phyloP scores from a whole-genome alignment of 2,329 filamentous ascomycete genomes.

The Colletotrichum higginsianum region DNA sequence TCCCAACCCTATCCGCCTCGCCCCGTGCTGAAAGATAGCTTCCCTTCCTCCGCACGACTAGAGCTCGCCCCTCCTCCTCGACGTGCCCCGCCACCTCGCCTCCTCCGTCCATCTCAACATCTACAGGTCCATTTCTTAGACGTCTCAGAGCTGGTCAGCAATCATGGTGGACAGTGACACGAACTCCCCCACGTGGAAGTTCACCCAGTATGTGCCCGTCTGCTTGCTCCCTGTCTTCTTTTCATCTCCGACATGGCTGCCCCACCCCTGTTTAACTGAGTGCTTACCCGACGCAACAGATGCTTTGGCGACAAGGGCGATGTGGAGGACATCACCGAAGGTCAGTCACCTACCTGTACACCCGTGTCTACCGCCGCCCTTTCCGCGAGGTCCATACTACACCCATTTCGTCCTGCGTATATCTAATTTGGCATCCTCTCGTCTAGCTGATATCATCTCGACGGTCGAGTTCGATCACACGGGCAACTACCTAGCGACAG shows the following conservation, averaged over 20 bases:
- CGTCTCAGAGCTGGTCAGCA: conserved; percentile 45
- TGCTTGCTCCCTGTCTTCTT: conserved; percentile 20
- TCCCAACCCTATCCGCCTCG: conserved; percentile 19
- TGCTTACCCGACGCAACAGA: conserved; percentile 65
- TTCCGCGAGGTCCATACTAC: not conserved
- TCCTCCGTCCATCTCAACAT: conserved; percentile 18
- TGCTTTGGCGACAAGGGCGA: conserved; percentile 99
- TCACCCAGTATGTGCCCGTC: conserved; percentile 86
- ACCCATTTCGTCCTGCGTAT: conserved; percentile 31
- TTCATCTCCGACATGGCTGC: conserved; percentile 17
- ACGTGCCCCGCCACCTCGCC: conserved; percentile 34
- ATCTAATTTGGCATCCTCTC: conserved; percentile 48
- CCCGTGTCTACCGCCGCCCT: not conserved
- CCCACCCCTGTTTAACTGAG: conserved; percentile 38
- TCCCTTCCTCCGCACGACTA: conserved; percentile 7
- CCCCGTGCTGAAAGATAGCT: conserved; percentile 26
- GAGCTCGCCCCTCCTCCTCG: conserved; percentile 23
- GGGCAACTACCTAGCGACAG: conserved; percentile 90
- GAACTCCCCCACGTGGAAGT: conserved; percentile 98
- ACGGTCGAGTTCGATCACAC: conserved; percentile 94
- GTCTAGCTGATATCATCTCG: conserved; percentile 87
- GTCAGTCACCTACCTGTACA: conserved; percentile 61
- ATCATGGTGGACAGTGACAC: conserved; percentile 98
- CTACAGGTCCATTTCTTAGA: conserved; percentile 6
- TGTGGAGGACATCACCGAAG: conserved; percentile 98